Conservation (phyloP, 768 basidiomycete species). For the Tylopilus intermedius region DNA sequence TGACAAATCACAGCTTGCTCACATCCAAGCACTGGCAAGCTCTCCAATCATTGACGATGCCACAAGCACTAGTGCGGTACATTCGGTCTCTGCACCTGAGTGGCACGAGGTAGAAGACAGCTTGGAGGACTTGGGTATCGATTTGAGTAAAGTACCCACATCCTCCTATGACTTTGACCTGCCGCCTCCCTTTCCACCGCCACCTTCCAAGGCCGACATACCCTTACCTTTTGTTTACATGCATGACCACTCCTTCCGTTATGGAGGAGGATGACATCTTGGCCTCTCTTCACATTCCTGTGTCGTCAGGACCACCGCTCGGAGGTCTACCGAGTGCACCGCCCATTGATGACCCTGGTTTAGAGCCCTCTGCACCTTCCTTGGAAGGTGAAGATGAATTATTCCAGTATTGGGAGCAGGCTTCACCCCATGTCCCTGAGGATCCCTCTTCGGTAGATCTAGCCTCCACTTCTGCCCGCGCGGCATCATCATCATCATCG, state of each 20-base stretch:
- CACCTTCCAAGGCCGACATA: constrained; percentile 40
- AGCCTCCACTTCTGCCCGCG: neutral
- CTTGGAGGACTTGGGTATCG: constrained; percentile 19
- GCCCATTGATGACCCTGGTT: constrained; percentile 22
- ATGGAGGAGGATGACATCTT: constrained; percentile 30
- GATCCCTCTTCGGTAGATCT: neutral
- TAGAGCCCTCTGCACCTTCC: constrained; percentile 47
- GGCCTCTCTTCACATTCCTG: constrained; percentile 12
- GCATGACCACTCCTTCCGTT: constrained; percentile 35
- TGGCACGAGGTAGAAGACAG: constrained; percentile 50
- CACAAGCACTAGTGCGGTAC: constrained; percentile 12
- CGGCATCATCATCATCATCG: neutral
- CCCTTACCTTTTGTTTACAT: constrained; percentile 35
- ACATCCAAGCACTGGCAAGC: constrained; percentile 47
- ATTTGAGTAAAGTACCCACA: constrained; percentile 6
- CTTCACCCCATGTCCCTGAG: constrained; percentile 5
- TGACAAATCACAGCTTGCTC: constrained; percentile 56
- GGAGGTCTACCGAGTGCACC: constrained; percentile 35
- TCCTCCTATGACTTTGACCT: constrained; percentile 7
- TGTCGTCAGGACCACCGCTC: constrained; percentile 44
- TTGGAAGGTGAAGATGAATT: constrained; percentile 22
- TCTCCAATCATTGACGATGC: constrained; percentile 29
- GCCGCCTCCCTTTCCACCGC: constrained; percentile 24
- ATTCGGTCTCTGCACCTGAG: constrained; percentile 43
- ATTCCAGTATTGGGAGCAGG: constrained; percentile 21